Percentiles rank a stretch among this genome's conserved stretches.
Conservation (phyloP, 768 basidiomycete species). For the Kwoniella sp. region DNA sequence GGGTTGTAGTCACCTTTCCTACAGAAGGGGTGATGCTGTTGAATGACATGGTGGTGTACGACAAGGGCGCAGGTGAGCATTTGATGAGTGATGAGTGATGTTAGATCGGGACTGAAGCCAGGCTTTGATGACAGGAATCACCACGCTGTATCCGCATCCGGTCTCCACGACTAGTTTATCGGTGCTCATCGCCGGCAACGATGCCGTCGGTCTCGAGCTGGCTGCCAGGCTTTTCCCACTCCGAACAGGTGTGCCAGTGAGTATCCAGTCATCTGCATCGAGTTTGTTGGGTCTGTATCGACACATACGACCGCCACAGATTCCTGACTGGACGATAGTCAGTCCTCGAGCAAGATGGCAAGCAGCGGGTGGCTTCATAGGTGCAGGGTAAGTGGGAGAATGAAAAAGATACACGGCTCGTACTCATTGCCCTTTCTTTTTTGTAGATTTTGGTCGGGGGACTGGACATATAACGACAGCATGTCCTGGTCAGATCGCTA, state of each 20-base stretch:
- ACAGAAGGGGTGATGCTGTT: slow-evolving; percentile 24
- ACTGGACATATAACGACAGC: too few species aligned
- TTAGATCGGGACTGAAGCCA: not conserved
- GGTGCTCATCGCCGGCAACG: slow-evolving; percentile 63
- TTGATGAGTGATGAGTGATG: too few species aligned
- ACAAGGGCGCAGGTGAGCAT: slow-evolving; percentile 25
- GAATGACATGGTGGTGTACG: slow-evolving; percentile 22
- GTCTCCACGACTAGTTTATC: slow-evolving; percentile 45
- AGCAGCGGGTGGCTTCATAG: slow-evolving; percentile 70
- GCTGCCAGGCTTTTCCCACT: slow-evolving; percentile 72
- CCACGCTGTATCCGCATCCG: slow-evolving; percentile 70
- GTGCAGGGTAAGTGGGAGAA: slow-evolving; percentile 66
- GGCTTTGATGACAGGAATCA: slow-evolving; percentile 52
- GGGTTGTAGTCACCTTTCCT: slow-evolving; percentile 39
- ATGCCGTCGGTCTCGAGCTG: slow-evolving; percentile 62
- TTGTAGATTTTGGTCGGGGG: too few species aligned
- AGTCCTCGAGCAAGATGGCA: slow-evolving; percentile 56
- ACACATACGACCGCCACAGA: slow-evolving; percentile 2
- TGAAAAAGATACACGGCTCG: too few species aligned
- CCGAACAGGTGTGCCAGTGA: slow-evolving; percentile 67
- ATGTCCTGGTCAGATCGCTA: too few species aligned
- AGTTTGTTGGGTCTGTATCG: not conserved
- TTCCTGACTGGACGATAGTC: slow-evolving; percentile 72
- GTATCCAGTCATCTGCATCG: slow-evolving; percentile 8
- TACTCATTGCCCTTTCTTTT: too few species aligned